These are phyloP conservation scores for Bacterosira constricta DNA, from an alignment of 108 stramenopile genomes.

Conservation along the genomic window DNA sequence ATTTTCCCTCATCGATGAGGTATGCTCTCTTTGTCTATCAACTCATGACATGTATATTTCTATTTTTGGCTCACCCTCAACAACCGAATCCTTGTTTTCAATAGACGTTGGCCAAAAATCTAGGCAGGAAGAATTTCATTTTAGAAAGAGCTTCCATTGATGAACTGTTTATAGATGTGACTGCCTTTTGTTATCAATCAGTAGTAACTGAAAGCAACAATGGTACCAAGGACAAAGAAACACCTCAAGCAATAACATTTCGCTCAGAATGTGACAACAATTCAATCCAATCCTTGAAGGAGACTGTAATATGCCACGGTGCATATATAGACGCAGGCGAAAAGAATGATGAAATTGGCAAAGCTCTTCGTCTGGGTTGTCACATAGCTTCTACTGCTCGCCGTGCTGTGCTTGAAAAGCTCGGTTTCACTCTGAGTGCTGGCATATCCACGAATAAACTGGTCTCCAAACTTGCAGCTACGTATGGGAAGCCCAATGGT, in stretches of 20 bases:
- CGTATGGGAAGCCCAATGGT: slow-evolving; percentile 87
- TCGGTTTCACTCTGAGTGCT: slow-evolving; percentile 82
- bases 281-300: slow-evolving; percentile 18
- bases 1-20: slow-evolving; percentile 71
- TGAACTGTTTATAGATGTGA: slow-evolving; percentile 88
- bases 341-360: slow-evolving; percentile 25
- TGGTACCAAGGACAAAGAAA: background rate
- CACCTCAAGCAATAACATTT: slow-evolving; percentile 13
- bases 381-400: slow-evolving; percentile 62
- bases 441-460: slow-evolving; percentile 82
- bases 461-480: slow-evolving; percentile 84
- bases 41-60: background rate
- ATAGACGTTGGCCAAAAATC: slow-evolving; percentile 15
- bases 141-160: slow-evolving; percentile 87
- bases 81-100: background rate
- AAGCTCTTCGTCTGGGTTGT: slow-evolving; percentile 55
- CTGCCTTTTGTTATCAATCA: slow-evolving; percentile 58
- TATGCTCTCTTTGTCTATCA: slow-evolving; percentile 16
- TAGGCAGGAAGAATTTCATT: slow-evolving; percentile 55
- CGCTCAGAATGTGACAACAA: slow-evolving; percentile 14
- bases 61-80: background rate
- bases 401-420: slow-evolving; percentile 50
- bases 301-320: slow-evolving; percentile 39
- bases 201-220: slow-evolving; percentile 11
- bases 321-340: slow-evolving; percentile 4